phyloP scores from a whole-genome alignment of 78 protist species.

The Dictyostelium citrinum region DNA sequence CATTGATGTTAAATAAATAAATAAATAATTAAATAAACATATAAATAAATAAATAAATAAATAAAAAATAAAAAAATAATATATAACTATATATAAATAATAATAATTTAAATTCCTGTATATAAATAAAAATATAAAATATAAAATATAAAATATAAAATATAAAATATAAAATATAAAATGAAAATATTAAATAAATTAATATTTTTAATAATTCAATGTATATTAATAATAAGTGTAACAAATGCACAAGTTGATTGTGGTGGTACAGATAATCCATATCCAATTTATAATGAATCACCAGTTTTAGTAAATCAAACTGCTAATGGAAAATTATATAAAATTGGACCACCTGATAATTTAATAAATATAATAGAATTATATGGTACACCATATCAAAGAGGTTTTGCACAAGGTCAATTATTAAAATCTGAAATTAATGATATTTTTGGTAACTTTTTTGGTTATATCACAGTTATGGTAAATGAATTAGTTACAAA shows the following conservation, averaged over 20 bases:
- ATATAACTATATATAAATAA: no score
- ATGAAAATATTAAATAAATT: background rate
- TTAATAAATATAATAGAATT: conserved; percentile 30
- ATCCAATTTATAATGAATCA: conserved; percentile 39
- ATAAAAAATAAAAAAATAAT: background rate
- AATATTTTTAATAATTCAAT: background rate
- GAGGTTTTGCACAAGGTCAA: conserved; percentile 84
- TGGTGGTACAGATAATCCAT: background rate
- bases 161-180: background rate
- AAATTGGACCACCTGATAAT: conserved; percentile 43
- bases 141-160: background rate
- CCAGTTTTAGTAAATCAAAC: conserved; percentile 16
- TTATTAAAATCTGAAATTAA: conserved; percentile 50
- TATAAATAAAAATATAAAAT: background rate
- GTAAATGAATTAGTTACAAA: conserved; percentile 40
- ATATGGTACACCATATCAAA: conserved; percentile 77
- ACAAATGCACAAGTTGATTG: background rate
- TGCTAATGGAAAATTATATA: conserved; percentile 23
- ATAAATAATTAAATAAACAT: no score
- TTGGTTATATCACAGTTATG: conserved; percentile 43
- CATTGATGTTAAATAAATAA: no score
- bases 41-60: no score
- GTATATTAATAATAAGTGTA: background rate
- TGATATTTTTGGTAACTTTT: conserved; percentile 52
- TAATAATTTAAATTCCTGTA: background rate